These are phyloP conservation scores for Oldenlandia corymbosa DNA, from an alignment of 257 asterid species.

Conservation along the genomic window DNA sequence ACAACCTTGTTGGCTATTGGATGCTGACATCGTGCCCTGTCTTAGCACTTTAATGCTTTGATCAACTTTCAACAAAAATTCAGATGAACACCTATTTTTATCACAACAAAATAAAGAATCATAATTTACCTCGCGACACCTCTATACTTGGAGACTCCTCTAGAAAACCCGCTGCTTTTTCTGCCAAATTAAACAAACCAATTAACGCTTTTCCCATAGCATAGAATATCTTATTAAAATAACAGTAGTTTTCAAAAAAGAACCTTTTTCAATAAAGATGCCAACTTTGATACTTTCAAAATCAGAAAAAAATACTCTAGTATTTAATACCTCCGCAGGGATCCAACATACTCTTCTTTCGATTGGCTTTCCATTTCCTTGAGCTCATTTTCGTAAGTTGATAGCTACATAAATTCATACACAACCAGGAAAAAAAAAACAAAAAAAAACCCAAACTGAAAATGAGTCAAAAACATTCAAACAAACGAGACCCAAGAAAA, in stretches of 20 bases:
- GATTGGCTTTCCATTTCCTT: slow-evolving; percentile 80
- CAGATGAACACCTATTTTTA: no score
- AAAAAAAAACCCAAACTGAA: not conserved
- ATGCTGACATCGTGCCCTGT: not conserved
- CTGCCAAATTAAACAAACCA: slow-evolving; percentile 29
- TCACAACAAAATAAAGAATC: no score
- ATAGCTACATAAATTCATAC: slow-evolving; percentile 22
- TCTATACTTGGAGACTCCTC: slow-evolving; percentile 94
- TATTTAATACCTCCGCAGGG: slow-evolving; percentile 66
- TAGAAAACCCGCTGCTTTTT: slow-evolving; percentile 94
- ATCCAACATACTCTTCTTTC: slow-evolving; percentile 86
- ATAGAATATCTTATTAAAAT: no score
- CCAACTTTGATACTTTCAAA: not conserved
- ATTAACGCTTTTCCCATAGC: no score
- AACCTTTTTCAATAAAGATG: not conserved
- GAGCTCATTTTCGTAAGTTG: slow-evolving; percentile 57
- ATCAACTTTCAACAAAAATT: no score
- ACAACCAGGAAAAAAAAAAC: not conserved
- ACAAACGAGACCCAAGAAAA: no score
- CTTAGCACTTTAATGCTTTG: no score
- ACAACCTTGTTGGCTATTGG: slow-evolving; percentile 1
- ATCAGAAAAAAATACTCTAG: not conserved
- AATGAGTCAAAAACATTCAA: no score
- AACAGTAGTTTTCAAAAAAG: no score
- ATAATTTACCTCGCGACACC: slow-evolving; percentile 84